A percentile compares a stretch with the other conserved stretches of the same genome.
Conservation (phyloP, 768 basidiomycete genomes). For the Nevesoporus exiguus region DNA sequence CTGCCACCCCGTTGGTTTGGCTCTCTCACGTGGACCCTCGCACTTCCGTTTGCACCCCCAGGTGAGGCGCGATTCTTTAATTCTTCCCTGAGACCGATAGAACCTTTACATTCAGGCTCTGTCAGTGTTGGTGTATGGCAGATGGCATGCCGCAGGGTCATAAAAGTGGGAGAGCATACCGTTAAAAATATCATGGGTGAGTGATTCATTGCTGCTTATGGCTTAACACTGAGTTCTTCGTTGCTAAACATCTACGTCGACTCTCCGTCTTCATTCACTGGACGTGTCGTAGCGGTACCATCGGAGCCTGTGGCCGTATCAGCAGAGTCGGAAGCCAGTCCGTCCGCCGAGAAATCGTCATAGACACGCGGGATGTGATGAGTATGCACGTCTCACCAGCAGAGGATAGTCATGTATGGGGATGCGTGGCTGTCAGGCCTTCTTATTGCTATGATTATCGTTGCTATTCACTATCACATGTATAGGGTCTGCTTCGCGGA, state of each 20-base stretch:
- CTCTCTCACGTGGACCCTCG: slow-evolving; percentile 81
- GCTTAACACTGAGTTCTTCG: background rate
- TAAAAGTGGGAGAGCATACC: slow-evolving; percentile 69
- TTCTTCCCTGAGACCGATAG: background rate
- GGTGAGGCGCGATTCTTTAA: slow-evolving; percentile 45
- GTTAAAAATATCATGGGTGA: slow-evolving; percentile 60
- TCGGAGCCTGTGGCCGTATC: slow-evolving; percentile 22
- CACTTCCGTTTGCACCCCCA: slow-evolving; percentile 86
- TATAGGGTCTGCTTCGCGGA: slow-evolving; percentile 13
- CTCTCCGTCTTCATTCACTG: background rate
- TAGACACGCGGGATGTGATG: slow-evolving; percentile 8
- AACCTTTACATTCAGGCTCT: slow-evolving; percentile 52
- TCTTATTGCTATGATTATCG: background rate
- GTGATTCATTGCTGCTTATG: slow-evolving; percentile 15
- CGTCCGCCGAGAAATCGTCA: slow-evolving; percentile 17
- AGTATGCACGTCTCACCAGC: too few species aligned
- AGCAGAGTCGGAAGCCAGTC: slow-evolving; percentile 8
- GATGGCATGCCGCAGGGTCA: slow-evolving; percentile 87
- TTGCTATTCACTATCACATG: slow-evolving; percentile 17
- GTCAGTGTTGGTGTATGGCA: slow-evolving; percentile 95
- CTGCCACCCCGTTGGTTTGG: slow-evolving; percentile 90
- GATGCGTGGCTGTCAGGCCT: background rate
- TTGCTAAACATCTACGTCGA: background rate
- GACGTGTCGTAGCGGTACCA: slow-evolving; percentile 9
- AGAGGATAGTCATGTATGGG: slow-evolving; percentile 3